Evolutionary conservation across 169 alveolate species (phyloP).

Genomic region (Fabrea salina): DNA sequence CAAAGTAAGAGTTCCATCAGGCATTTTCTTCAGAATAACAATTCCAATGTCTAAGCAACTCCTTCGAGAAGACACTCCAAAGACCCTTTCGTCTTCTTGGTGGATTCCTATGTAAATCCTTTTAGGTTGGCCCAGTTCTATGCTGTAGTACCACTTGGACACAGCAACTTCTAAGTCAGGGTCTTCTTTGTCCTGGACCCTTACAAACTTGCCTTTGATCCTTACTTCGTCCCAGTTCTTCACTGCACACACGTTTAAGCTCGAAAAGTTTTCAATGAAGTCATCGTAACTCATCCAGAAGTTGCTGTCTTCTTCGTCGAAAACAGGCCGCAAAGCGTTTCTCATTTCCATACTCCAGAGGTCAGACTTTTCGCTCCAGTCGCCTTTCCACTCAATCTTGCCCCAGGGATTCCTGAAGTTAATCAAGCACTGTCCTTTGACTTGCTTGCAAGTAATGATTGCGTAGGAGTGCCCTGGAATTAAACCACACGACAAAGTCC

Average conservation of each 20-base stretch:
- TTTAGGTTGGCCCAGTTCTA: constrained; percentile 54
- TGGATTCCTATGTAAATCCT: constrained; percentile 65
- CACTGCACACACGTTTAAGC: constrained; percentile 70
- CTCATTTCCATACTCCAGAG: constrained; percentile 34
- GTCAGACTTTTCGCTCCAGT: constrained; percentile 36
- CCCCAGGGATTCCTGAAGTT: constrained; percentile 72
- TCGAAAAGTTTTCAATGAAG: constrained; percentile 60
- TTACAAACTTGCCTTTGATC: constrained; percentile 65
- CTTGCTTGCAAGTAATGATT: constrained; percentile 44
- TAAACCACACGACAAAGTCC: constrained; percentile 38
- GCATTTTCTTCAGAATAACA: constrained; percentile 53
- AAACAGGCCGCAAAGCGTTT: constrained; percentile 2
- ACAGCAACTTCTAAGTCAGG: constrained; percentile 47
- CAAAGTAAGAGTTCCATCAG: constrained; percentile 50
- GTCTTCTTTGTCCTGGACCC: constrained; percentile 54
- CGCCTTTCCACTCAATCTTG: constrained; percentile 64
- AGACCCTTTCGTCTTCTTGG: constrained; percentile 80
- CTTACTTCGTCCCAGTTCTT: constrained; percentile 79
- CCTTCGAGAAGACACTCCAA: constrained; percentile 69
- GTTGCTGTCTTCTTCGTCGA: constrained; percentile 25
- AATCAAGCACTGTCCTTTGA: constrained; percentile 35
- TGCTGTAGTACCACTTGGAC: constrained; percentile 56
- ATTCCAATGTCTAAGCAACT: constrained; percentile 75
- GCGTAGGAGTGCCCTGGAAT: constrained; percentile 69
- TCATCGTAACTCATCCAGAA: constrained; percentile 77